These are phyloP conservation scores for Fusarium setosum DNA, from an alignment of 2,329 filamentous ascomycete genomes.

Conservation along the genomic window DNA sequence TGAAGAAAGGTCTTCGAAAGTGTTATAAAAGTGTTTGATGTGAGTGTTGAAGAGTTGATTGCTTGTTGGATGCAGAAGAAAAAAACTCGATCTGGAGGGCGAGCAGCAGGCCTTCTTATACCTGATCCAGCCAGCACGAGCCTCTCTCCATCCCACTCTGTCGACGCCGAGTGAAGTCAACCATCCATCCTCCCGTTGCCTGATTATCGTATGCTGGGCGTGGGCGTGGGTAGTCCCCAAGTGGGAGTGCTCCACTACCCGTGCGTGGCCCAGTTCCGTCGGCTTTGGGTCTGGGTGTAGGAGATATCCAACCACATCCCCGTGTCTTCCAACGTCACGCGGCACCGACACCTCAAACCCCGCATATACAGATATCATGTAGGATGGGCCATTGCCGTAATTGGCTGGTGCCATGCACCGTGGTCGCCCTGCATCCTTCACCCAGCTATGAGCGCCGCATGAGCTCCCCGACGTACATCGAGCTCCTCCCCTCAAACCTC, in stretches of 20 bases:
- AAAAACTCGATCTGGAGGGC: constrained; percentile 23
- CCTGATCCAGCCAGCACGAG: constrained; percentile 16
- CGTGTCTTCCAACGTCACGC: constrained; percentile 26
- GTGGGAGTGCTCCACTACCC: constrained; percentile 31
- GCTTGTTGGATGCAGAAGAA: constrained; percentile 41
- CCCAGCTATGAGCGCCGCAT: constrained; percentile 8
- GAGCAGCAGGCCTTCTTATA: constrained; percentile 41
- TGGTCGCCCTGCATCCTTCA: constrained; percentile 24
- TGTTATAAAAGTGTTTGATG: constrained; percentile 30
- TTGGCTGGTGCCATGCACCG: constrained; percentile 28
- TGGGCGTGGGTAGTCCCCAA: constrained; percentile 23
- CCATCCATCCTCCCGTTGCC: constrained; percentile 27
- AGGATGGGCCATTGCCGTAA: constrained; percentile 14
- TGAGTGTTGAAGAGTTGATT: constrained; percentile 30
- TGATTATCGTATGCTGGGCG: constrained; percentile 38
- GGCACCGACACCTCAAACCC: constrained; percentile 33
- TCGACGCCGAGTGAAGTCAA: constrained; percentile 5
- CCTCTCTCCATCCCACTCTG: constrained; percentile 20
- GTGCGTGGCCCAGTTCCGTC: constrained; percentile 25
- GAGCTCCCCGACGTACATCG: constrained; percentile 24
- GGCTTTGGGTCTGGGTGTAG: constrained; percentile 5
- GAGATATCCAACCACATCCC: constrained; percentile 24
- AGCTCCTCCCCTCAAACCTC: constrained; percentile 27
- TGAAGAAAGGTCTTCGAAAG: constrained; percentile 41
- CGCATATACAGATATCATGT: constrained; percentile 31